phyloP scores from a whole-genome alignment of 208 protist species.

The Leishmania tropica region DNA sequence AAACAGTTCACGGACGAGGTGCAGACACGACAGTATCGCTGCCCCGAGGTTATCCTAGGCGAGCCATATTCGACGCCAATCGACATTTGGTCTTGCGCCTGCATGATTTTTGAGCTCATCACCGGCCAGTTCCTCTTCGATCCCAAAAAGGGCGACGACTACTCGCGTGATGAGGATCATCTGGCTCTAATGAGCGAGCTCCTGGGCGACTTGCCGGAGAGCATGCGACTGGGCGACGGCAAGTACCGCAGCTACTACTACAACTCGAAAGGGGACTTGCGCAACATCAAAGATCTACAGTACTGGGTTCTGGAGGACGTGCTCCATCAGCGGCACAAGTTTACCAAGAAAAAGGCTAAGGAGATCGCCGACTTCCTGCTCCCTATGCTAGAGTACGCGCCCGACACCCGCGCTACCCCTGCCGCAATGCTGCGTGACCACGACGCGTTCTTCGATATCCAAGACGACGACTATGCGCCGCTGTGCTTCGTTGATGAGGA shows the following conservation, averaged over 20 bases:
- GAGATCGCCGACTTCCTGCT: constrained; percentile 94
- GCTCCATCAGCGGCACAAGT: constrained; percentile 94
- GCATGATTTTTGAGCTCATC: constrained; percentile 95
- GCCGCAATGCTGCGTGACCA: constrained; percentile 81
- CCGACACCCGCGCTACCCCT: constrained; percentile 87
- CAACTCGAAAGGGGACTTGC: constrained; percentile 74
- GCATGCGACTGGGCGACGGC: constrained; percentile 81
- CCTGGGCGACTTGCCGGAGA: constrained; percentile 89
- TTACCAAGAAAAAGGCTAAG: constrained; percentile 84
- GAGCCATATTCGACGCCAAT: constrained; percentile 82
- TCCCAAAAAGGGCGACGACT: constrained; percentile 91
- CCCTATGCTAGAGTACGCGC: constrained; percentile 94
- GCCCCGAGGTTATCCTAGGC: constrained; percentile 93
- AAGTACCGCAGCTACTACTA: constrained; percentile 87
- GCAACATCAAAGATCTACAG: constrained; percentile 82
- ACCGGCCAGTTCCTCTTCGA: constrained; percentile 95
- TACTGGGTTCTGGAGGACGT: constrained; percentile 89
- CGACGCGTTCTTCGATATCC: constrained; percentile 83
- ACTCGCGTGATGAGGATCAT: constrained; percentile 92
- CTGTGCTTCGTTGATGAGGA: constrained; percentile 66
- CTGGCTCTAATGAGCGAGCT: constrained; percentile 95
- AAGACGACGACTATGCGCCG: constrained; percentile 86
- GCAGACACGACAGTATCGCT: constrained; percentile 94
- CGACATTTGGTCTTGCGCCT: constrained; percentile 94
- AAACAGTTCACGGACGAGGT: constrained; percentile 97